Evolutionary conservation across 352 stramenopile species (phyloP).

Genomic region (Globisporangium camurandrum): DNA sequence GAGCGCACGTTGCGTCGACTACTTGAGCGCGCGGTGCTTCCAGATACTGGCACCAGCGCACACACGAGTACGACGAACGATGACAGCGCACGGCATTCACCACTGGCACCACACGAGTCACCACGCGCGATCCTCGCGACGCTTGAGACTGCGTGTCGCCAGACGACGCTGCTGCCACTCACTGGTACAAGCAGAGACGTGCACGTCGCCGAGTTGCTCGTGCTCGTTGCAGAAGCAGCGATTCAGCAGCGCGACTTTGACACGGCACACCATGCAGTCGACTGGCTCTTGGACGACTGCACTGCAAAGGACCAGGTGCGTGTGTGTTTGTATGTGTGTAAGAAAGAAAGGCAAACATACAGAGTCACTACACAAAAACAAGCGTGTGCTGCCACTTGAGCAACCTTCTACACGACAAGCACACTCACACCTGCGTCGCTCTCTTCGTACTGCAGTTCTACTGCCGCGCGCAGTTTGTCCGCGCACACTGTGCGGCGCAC

Average conservation of each 20-base stretch:
- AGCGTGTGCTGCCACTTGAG: too few species aligned
- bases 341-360: too few species aligned
- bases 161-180: conserved; percentile 29
- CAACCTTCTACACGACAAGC: too few species aligned
- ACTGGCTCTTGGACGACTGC: conserved; percentile 69
- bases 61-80: too few species aligned
- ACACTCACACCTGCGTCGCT: neutral
- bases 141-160: conserved; percentile 21
- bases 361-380: too few species aligned
- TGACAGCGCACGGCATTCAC: neutral
- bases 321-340: too few species aligned
- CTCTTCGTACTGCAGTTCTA: conserved; percentile 56
- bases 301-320: conserved; percentile 71
- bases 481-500: conserved; percentile 50
- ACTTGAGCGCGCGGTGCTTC: conserved; percentile 31
- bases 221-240: conserved; percentile 63
- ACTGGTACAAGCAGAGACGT: conserved; percentile 15
- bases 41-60: conserved; percentile 13
- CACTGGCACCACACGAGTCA: conserved; percentile 13
- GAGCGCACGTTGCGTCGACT: conserved; percentile 45
- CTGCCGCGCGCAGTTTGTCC: conserved; percentile 79
- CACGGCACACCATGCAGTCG: conserved; percentile 35
- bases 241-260: conserved; percentile 62
- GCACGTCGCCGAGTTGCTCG: conserved; percentile 65
- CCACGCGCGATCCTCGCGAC: conserved; percentile 29